Evolutionary conservation across 768 basidiomycete species (phyloP).

Genomic region (Tephrocybe sp.): DNA sequence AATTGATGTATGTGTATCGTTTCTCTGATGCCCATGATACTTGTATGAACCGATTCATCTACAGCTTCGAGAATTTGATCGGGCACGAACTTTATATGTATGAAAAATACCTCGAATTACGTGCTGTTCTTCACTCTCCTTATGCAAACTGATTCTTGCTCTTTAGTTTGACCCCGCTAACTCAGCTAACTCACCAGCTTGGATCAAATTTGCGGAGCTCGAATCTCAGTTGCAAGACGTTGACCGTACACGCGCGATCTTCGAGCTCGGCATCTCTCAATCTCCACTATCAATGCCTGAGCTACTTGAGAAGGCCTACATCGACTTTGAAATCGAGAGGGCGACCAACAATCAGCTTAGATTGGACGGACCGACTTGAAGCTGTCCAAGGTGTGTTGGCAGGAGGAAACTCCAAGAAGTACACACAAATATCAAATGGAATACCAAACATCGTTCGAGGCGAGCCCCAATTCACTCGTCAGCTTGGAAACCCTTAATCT

Average conservation of each 20-base stretch:
- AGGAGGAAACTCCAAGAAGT: too few relatives aligned
- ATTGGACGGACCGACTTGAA: too few relatives aligned
- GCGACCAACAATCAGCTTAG: too few relatives aligned
- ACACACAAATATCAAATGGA: too few relatives aligned
- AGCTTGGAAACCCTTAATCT: too few relatives aligned
- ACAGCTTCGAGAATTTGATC: slow-evolving; percentile 94
- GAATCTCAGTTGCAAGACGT: slow-evolving; percentile 88
- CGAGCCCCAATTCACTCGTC: too few relatives aligned
- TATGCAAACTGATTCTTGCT: too few relatives aligned
- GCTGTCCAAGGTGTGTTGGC: too few relatives aligned
- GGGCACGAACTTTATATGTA: slow-evolving; percentile 89
- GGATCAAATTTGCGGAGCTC: slow-evolving; percentile 95
- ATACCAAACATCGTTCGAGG: too few relatives aligned
- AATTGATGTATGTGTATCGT: slow-evolving; percentile 66
- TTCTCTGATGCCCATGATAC: neutral
- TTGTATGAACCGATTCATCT: neutral
- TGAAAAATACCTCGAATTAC: slow-evolving; percentile 90
- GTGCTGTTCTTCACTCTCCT: slow-evolving; percentile 19
- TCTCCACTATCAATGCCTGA: slow-evolving; percentile 92
- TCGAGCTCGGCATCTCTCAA: slow-evolving; percentile 88
- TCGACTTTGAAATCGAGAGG: slow-evolving; percentile 95
- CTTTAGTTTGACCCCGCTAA: slow-evolving; percentile 85
- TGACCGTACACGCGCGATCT: slow-evolving; percentile 88
- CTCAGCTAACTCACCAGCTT: slow-evolving; percentile 88
- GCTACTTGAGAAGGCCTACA: slow-evolving; percentile 90